phyloP scores from a whole-genome alignment of 1,284 basidiomycete species.

The Blastosporella zonata region DNA sequence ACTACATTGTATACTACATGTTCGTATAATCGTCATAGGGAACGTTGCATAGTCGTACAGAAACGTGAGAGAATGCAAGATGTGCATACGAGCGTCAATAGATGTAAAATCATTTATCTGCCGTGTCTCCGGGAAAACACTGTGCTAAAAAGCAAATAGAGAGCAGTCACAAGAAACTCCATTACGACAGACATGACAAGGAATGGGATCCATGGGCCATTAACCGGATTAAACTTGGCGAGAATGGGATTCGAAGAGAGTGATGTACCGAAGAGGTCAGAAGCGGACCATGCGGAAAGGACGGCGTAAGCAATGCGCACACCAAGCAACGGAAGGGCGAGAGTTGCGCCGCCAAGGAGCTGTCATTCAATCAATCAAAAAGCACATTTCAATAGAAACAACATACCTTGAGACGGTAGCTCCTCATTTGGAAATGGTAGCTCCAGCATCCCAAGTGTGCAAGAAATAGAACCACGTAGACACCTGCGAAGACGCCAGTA shows the following conservation, averaged over 20 bases:
- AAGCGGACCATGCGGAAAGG: conserved; percentile 53
- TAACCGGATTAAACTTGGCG: conserved; percentile 49
- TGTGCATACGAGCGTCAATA: background rate
- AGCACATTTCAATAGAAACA: conserved; percentile 10
- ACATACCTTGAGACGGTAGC: conserved; percentile 47
- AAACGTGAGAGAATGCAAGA: conserved; percentile 6
- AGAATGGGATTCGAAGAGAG: conserved; percentile 40
- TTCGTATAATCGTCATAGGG: conserved; percentile 4
- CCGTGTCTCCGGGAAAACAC: conserved; percentile 31
- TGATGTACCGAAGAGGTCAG: conserved; percentile 37
- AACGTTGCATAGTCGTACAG: conserved; percentile 9
- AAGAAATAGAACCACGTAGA: conserved; percentile 43
- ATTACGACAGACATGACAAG: conserved; percentile 54
- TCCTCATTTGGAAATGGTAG: conserved; percentile 45
- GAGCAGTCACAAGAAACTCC: conserved; percentile 49
- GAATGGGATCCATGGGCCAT: conserved; percentile 53
- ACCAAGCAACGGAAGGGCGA: conserved; percentile 56
- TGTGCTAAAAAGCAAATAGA: conserved; percentile 47
- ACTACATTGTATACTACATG: conserved; percentile 8
- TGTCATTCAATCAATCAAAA: conserved; percentile 23
- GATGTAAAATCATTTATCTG: conserved; percentile 16
- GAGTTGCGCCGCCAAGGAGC: conserved; percentile 51
- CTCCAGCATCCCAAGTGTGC: conserved; percentile 46
- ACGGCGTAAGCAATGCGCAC: conserved; percentile 53
- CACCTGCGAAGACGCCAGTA: conserved; percentile 44